Percentiles rank a stretch among this genome's conserved stretches.
Evolutionary conservation across 2,329 filamentous ascomycete genomes (phyloP).

Genomic region (Ciborinia camelliae): DNA sequence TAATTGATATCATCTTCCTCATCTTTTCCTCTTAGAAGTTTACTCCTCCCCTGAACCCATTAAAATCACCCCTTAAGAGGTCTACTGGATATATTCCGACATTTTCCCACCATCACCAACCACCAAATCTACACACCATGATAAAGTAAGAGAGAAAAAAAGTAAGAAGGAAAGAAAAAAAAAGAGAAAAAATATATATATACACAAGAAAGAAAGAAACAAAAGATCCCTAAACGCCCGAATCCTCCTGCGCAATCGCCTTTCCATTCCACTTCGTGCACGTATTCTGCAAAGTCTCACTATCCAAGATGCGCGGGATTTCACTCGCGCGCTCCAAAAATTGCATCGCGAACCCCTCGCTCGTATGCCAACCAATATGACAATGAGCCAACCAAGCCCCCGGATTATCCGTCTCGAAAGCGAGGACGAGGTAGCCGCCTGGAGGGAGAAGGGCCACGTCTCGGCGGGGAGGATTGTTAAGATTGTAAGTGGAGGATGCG

Average conservation of each 20-base stretch:
- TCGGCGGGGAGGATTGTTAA: slow-evolving; percentile 48
- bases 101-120: too few species aligned
- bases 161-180: not conserved
- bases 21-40: too few species aligned
- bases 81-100: too few species aligned
- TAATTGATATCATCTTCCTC: too few species aligned
- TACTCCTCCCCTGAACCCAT: too few species aligned
- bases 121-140: too few species aligned
- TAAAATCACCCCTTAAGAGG: too few species aligned
- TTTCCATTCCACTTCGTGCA: slow-evolving; percentile 22
- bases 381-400: slow-evolving; percentile 31
- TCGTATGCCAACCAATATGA: slow-evolving; percentile 47
- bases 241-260: slow-evolving; percentile 20
- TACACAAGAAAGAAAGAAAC: not conserved
- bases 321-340: slow-evolving; percentile 43
- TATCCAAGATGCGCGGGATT: slow-evolving; percentile 22
- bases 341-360: slow-evolving; percentile 48
- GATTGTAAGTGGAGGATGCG: slow-evolving; percentile 25
- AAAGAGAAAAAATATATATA: not conserved
- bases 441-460: slow-evolving; percentile 46
- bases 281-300: not conserved
- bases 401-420: slow-evolving; percentile 28
- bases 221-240: slow-evolving; percentile 23
- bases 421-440: slow-evolving; percentile 25
- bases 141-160: not conserved